Evolutionary conservation across 768 basidiomycete species (phyloP).

Genomic region (Naganishia vishniacii): DNA sequence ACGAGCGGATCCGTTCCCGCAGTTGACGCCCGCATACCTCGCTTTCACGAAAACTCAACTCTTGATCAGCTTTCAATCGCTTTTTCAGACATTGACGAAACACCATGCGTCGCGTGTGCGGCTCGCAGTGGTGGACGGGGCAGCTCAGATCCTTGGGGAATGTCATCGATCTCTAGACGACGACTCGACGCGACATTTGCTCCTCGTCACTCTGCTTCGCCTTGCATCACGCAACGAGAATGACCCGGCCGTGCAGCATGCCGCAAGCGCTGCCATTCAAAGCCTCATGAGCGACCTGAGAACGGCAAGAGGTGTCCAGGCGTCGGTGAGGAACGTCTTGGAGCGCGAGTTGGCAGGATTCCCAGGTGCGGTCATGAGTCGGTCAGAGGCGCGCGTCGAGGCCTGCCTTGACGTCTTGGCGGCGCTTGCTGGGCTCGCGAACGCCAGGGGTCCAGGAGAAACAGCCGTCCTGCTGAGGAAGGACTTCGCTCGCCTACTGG

Average conservation of each 20-base stretch:
- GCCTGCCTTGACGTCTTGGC: constrained; percentile 1
- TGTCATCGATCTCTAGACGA: constrained; percentile 52
- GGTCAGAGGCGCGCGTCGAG: background rate
- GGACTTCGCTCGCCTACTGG: constrained; percentile 52
- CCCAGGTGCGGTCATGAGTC: constrained; percentile 25
- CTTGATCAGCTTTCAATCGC: constrained; percentile 69
- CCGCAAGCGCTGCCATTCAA: background rate
- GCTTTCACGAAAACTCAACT: constrained; percentile 75
- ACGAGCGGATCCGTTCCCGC: constrained; percentile 40
- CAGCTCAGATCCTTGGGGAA: constrained; percentile 22
- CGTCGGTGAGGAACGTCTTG: background rate
- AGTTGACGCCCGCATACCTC: constrained; percentile 70
- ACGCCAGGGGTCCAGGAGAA: too few relatives aligned
- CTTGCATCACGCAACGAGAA: constrained; percentile 43
- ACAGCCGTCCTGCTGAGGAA: constrained; percentile 5
- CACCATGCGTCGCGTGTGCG: constrained; percentile 38
- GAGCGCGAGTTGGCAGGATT: constrained; percentile 16
- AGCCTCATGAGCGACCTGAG: background rate
- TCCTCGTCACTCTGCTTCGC: constrained; percentile 68
- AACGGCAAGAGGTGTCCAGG: background rate
- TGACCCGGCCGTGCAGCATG: background rate
- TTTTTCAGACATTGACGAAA: constrained; percentile 56
- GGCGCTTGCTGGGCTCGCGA: constrained; percentile 19
- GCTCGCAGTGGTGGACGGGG: constrained; percentile 27
- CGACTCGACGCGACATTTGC: constrained; percentile 58